Percentiles rank a stretch among this genome's conserved stretches.
Evolutionary conservation across 1,139 yeast species (phyloP).

Genomic region (Scheffersomyces parashehatae): DNA sequence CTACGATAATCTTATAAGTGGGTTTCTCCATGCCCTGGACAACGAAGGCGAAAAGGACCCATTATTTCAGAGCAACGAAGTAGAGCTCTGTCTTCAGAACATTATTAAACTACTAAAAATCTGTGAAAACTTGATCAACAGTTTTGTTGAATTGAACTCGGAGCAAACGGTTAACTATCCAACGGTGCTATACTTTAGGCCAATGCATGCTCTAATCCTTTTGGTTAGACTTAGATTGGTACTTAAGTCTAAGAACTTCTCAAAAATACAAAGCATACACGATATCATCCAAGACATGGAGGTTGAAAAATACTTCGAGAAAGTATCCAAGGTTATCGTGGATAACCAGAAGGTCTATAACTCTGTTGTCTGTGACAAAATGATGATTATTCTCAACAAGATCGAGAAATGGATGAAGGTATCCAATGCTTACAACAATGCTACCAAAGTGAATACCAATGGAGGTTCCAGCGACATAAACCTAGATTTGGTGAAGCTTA

Average conservation of each 20-base stretch:
- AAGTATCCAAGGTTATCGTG: slow-evolving; percentile 25
- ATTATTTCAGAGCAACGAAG: slow-evolving; percentile 1
- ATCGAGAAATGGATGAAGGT: slow-evolving; percentile 51
- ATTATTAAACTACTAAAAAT: slow-evolving; percentile 40
- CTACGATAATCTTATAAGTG: slow-evolving; percentile 48
- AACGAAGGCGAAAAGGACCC: neutral
- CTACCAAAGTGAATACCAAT: slow-evolving; percentile 2
- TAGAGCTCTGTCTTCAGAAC: slow-evolving; percentile 30
- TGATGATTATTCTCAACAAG: slow-evolving; percentile 43
- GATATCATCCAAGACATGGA: slow-evolving; percentile 24
- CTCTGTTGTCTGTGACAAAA: slow-evolving; percentile 42
- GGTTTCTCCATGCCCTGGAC: slow-evolving; percentile 16
- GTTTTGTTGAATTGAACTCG: slow-evolving; percentile 40
- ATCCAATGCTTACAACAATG: slow-evolving; percentile 25
- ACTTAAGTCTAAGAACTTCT: slow-evolving; percentile 37
- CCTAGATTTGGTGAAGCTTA: slow-evolving; percentile 37
- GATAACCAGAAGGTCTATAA: slow-evolving; percentile 24
- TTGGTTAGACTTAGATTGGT: slow-evolving; percentile 46
- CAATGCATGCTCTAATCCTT: slow-evolving; percentile 54
- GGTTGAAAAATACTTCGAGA: slow-evolving; percentile 36
- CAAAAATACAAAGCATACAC: slow-evolving; percentile 12
- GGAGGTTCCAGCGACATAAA: slow-evolving; percentile 2
- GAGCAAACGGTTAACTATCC: slow-evolving; percentile 45
- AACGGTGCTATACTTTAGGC: slow-evolving; percentile 55
- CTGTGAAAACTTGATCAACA: slow-evolving; percentile 45